Evolutionary conservation across 305 asterid species (phyloP).

Genomic region (Withania somnifera): DNA sequence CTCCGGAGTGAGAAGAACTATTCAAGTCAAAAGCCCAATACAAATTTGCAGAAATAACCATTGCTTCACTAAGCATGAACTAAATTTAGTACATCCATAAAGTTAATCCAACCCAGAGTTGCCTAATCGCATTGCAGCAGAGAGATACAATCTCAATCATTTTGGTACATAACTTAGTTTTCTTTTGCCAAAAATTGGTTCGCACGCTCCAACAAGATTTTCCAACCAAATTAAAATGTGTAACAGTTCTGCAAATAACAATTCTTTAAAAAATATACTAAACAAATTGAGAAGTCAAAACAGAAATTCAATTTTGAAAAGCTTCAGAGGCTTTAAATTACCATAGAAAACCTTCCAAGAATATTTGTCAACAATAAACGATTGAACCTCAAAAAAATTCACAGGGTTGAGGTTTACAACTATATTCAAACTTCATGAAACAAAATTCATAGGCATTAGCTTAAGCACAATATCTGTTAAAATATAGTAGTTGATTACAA

Average conservation of each 20-base stretch:
- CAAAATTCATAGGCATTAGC: not conserved
- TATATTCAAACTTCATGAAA: not conserved
- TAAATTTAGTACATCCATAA: not conserved
- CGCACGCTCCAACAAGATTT: not conserved
- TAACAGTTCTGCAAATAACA: not conserved
- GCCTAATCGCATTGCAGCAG: not conserved
- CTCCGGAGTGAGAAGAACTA: not conserved
- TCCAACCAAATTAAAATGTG: not conserved
- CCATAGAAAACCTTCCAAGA: not conserved
- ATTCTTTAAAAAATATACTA: not conserved
- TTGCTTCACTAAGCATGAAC: not conserved
- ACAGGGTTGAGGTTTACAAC: not conserved
- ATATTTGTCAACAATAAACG: not conserved
- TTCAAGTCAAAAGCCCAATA: not conserved
- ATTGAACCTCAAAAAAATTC: not conserved
- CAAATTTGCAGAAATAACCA: not conserved
- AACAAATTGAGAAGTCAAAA: not conserved
- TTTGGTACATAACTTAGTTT: not conserved
- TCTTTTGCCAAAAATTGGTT: not conserved
- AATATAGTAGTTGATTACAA: not conserved
- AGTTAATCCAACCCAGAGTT: not conserved
- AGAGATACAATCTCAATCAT: not conserved
- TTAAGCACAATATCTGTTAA: not conserved
- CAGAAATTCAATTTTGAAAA: not conserved
- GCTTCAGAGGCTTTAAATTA: not conserved